Evolutionary conservation across 257 asterid genomes (phyloP).

Genomic region (Solanum rostratum): DNA sequence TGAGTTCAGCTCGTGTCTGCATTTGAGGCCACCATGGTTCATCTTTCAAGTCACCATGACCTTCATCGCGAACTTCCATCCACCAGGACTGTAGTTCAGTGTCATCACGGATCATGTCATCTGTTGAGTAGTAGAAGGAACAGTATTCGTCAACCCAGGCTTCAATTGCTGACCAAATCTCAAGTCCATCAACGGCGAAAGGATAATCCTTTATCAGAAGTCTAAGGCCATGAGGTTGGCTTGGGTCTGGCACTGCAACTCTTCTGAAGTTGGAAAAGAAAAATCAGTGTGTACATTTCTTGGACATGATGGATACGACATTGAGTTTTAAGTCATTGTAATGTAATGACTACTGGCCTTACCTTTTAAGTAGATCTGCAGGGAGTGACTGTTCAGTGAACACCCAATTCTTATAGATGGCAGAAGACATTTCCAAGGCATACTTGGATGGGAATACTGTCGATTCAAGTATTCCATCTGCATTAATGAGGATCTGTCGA

Average conservation of each 20-base stretch:
- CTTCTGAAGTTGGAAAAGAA: conserved; percentile 10
- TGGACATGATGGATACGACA: neutral
- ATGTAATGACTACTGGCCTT: neutral
- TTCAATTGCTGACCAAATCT: conserved; percentile 25
- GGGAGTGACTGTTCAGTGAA: conserved; percentile 85
- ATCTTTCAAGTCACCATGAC: conserved; percentile 23
- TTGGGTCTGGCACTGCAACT: conserved; percentile 19
- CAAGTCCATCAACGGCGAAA: conserved; percentile 24
- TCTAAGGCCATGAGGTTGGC: conserved; percentile 8
- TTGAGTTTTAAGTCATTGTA: neutral
- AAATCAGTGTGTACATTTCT: neutral
- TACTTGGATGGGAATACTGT: conserved; percentile 69
- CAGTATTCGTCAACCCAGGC: conserved; percentile 16
- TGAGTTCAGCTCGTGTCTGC: conserved; percentile 14
- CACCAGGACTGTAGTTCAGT: conserved; percentile 25
- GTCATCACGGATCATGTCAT: conserved; percentile 7
- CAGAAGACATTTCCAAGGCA: conserved; percentile 71
- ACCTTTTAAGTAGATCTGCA: conserved; percentile 71
- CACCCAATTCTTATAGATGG: conserved; percentile 53
- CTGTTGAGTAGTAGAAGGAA: conserved; percentile 6
- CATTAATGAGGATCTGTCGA: conserved; percentile 68
- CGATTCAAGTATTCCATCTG: conserved; percentile 70
- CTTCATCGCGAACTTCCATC: conserved; percentile 12
- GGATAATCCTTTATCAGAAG: conserved; percentile 22
- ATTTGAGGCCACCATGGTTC: conserved; percentile 22